Evolutionary conservation across 2,329 filamentous ascomycete genomes (phyloP), one percentile per base, ranked within the genome.

Genomic region (Cladosporium sp.): DNA sequence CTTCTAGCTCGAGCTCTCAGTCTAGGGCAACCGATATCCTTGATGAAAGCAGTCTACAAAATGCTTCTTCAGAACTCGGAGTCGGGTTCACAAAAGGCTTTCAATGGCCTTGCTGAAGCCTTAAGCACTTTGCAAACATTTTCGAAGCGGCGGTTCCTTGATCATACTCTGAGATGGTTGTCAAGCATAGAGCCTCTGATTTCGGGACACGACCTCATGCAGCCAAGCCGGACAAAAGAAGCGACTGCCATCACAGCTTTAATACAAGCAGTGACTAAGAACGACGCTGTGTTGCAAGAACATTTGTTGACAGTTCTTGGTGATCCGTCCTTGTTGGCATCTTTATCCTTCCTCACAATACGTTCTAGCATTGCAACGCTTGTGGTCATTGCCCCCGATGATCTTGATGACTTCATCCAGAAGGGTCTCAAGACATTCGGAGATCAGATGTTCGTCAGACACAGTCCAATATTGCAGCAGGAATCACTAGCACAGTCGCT

Each of bases 401-500:
- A 66, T 5, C 39, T 77, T 81, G 49, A 81, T 75, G 60, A 78
- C 79, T 76, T 89, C 37, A 71, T 93, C 58, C 85, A 92, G 66
- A 90, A 85, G 68, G 84, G 81, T 51, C 76, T 96, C 51, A 78
- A 78, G 39, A 84, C 88, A 51, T 96, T 97, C 72, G 90, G 90
- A 1, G 92, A 97, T 66, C 85, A 88, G 51, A 78, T 97, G 11
- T 96, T 92, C 67, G 91, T 97, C 65, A 89, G 85, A 59, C 92
- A 97, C 73, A 84, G 88, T 0, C 87, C 92, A 5, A 84, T 89
- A n/a, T 70, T 94, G 39, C 89, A 92, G 68, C 94, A 99, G 80
- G 90, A 97, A 82, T 91, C 86, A 25, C 88, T 92, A 69, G 84
- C 89, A 1, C 90, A 97, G 73, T 81, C 89, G 6, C 76, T 97